phyloP scores from a whole-genome alignment of 2,329 filamentous ascomycete genomes.

The Tolypocladium pustulatum region DNA sequence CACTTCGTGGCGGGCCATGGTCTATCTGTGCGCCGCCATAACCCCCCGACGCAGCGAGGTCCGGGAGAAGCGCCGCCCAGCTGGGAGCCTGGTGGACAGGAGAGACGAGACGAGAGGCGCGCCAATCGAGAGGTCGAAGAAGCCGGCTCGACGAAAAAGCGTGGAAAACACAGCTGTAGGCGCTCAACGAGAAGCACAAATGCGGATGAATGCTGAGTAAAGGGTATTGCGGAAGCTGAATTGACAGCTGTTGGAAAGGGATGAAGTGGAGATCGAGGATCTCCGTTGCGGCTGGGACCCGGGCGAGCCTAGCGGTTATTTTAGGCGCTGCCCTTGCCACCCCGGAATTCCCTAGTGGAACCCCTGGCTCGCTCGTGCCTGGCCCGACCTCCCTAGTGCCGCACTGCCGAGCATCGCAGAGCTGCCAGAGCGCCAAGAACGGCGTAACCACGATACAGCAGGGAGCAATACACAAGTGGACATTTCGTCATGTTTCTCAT shows the following conservation, averaged over 20 bases:
- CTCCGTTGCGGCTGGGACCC: neutral
- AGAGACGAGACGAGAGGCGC: neutral
- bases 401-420: neutral
- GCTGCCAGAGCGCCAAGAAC: neutral
- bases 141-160: neutral
- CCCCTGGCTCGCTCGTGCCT: neutral
- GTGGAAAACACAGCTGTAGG: neutral
- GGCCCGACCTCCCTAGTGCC: neutral
- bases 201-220: neutral
- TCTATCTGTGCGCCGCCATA: neutral
- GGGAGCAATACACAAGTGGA: neutral
- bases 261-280: neutral
- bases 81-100: neutral
- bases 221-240: neutral
- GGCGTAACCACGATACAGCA: too few relatives aligned
- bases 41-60: neutral
- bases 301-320: neutral
- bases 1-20: conserved; percentile 8
- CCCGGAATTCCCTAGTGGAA: neutral
- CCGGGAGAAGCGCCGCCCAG: neutral
- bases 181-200: neutral
- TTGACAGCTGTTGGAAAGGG: neutral
- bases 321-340: neutral
- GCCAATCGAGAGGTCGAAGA: neutral
- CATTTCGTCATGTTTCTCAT: neutral